These are phyloP conservation scores for Blastobotrys parvus DNA, from an alignment of 805 yeast genomes.

Conservation along the genomic window DNA sequence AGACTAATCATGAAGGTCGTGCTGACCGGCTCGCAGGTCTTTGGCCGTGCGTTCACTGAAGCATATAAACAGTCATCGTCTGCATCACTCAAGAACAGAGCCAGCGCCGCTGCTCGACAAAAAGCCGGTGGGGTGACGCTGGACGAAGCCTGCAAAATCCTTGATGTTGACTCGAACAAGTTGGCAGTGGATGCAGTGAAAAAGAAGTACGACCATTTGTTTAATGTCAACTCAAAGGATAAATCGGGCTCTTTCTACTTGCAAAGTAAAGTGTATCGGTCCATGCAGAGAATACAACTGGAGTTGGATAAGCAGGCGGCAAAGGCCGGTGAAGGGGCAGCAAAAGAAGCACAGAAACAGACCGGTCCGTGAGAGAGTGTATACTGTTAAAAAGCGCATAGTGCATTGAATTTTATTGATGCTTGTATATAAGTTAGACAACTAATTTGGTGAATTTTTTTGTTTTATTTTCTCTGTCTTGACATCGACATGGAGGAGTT, in stretches of 20 bases:
- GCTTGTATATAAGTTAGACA: too few species aligned
- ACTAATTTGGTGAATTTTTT: too few species aligned
- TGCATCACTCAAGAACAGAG: conserved; percentile 63
- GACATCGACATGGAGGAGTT: neutral
- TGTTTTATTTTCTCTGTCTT: neutral
- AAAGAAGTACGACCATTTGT: conserved; percentile 71
- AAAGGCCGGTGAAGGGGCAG: neutral
- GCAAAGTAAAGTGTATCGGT: conserved; percentile 88
- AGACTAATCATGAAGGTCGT: conserved; percentile 82
- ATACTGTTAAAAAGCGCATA: neutral
- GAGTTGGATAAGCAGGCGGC: conserved; percentile 43
- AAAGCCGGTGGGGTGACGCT: conserved; percentile 69
- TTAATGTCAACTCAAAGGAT: conserved; percentile 83
- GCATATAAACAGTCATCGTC: conserved; percentile 96
- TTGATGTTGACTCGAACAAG: conserved; percentile 60
- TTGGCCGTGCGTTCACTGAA: conserved; percentile 93
- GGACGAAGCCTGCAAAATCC: conserved; percentile 86
- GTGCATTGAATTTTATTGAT: neutral
- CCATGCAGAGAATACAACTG: conserved; percentile 80
- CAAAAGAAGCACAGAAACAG: neutral
- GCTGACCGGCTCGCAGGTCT: conserved; percentile 90
- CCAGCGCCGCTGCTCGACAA: conserved; percentile 35
- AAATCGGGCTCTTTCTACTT: conserved; percentile 94
- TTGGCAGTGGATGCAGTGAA: conserved; percentile 45
- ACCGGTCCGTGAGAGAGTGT: neutral